A percentile compares a stretch with the other conserved stretches of the same genome.
Conservation (phyloP, 2,329 filamentous ascomycete genomes). For the Endothia cerciana region DNA sequence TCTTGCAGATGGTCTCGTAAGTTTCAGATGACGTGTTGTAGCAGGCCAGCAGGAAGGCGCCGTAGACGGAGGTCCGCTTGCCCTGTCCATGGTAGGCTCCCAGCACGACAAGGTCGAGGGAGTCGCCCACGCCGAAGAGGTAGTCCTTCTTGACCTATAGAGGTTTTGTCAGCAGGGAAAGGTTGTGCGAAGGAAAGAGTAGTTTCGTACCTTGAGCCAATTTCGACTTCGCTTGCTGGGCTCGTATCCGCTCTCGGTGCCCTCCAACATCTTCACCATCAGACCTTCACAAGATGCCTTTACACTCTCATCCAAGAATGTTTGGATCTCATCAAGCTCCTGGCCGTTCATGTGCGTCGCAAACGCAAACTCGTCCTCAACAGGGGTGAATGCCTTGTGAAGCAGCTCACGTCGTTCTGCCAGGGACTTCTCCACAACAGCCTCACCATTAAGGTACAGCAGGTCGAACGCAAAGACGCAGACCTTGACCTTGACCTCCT, state of each 20-base stretch:
- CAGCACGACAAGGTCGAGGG: conserved; percentile 91
- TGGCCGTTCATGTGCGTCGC: conserved; percentile 85
- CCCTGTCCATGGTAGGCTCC: conserved; percentile 94
- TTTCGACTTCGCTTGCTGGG: conserved; percentile 95
- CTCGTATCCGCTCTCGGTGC: conserved; percentile 89
- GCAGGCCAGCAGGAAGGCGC: conserved; percentile 92
- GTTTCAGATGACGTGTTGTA: conserved; percentile 80
- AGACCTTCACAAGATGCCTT: conserved; percentile 95
- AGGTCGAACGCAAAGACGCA: conserved; percentile 97
- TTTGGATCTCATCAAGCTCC: conserved; percentile 91
- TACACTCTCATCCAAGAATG: conserved; percentile 89
- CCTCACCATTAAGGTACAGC: conserved; percentile 88
- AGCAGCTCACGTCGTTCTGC: conserved; percentile 82
- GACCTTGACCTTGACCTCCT: conserved; percentile 95
- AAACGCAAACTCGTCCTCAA: conserved; percentile 90
- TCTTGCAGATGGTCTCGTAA: conserved; percentile 98
- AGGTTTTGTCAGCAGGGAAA: conserved; percentile 31
- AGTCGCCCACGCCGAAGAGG: conserved; percentile 89
- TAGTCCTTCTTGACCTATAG: conserved; percentile 94
- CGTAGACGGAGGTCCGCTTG: conserved; percentile 94
- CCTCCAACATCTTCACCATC: conserved; percentile 99
- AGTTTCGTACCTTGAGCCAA: conserved; percentile 80
- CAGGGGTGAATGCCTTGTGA: conserved; percentile 70
- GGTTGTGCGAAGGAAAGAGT: background rate
- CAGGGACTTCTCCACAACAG: conserved; percentile 84